Percentiles rank a stretch among this genome's conserved stretches.
Conservation (phyloP, 768 basidiomycete genomes). For the Punctularia strigosozonata region DNA sequence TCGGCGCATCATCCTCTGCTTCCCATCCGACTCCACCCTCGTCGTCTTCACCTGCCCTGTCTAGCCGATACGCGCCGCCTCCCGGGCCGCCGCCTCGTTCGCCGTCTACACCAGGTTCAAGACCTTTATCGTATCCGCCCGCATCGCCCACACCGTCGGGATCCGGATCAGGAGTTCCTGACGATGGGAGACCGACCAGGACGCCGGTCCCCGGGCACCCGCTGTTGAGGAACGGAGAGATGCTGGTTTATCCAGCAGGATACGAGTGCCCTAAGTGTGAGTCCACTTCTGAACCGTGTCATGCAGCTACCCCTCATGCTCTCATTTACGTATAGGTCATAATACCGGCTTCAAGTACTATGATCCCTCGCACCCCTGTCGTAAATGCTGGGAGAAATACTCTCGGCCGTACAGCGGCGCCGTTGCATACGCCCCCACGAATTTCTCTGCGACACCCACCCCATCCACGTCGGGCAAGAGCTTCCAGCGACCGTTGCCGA, state of each 20-base stretch:
- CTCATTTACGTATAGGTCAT: constrained; percentile 30
- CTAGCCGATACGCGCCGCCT: constrained; percentile 23
- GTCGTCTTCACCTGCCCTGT: too few species aligned
- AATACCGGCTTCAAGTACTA: constrained; percentile 66
- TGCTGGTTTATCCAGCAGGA: constrained; percentile 61
- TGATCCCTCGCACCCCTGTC: constrained; percentile 58
- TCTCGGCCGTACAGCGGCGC: constrained; percentile 49
- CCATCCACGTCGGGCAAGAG: constrained; percentile 1
- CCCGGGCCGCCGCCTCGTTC: constrained; percentile 13
- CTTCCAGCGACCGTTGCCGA: constrained; percentile 10
- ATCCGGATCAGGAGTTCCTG: constrained; percentile 12
- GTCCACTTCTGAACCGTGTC: constrained; percentile 8
- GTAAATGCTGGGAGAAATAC: constrained; percentile 66
- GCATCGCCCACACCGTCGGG: constrained; percentile 1
- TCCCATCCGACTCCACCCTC: constrained; percentile 2
- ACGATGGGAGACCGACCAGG: constrained; percentile 54
- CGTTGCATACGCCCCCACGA: constrained; percentile 39
- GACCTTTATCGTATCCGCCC: constrained; percentile 3
- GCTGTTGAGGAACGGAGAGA: constrained; percentile 43
- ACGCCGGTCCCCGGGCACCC: constrained; percentile 57
- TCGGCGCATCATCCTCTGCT: constrained; percentile 1
- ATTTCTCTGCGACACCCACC: constrained; percentile 18
- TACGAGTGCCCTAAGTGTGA: constrained; percentile 59
- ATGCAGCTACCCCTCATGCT: background rate
- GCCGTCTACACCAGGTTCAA: too few species aligned